Evolutionary conservation across 2,329 filamentous ascomycete species (phyloP).

Genomic region (Sarocladiaceae sp.): DNA sequence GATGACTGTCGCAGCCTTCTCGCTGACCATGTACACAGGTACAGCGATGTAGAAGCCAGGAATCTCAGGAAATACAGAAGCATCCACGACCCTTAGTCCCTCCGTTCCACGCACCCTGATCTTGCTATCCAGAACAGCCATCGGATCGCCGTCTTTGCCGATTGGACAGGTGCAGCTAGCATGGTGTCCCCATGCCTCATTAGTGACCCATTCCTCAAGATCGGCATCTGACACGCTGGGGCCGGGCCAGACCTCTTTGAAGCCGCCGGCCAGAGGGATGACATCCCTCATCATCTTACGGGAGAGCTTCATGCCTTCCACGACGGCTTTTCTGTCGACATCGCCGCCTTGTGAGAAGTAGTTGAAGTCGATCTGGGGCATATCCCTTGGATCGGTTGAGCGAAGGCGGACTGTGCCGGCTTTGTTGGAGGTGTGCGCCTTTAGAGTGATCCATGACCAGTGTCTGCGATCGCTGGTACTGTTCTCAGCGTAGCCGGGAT

Average conservation of each 20-base stretch:
- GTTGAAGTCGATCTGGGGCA: conserved; percentile 57
- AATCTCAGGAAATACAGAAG: conserved; percentile 46
- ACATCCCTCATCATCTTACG: neutral
- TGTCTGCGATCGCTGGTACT: conserved; percentile 31
- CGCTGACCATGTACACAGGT: conserved; percentile 49
- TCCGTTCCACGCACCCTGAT: conserved; percentile 52
- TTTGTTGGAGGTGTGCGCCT: conserved; percentile 56
- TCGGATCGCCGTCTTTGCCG: conserved; percentile 44
- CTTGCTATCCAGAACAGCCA: conserved; percentile 50
- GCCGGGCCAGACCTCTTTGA: conserved; percentile 25
- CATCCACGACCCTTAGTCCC: conserved; percentile 56
- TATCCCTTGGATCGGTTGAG: conserved; percentile 56
- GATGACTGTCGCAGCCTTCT: conserved; percentile 42
- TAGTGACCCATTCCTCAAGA: conserved; percentile 12
- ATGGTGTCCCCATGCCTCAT: conserved; percentile 54
- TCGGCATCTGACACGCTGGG: neutral
- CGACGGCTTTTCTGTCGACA: neutral
- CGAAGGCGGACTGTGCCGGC: conserved; percentile 57
- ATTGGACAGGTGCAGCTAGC: conserved; percentile 52
- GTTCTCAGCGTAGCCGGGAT: conserved; percentile 28
- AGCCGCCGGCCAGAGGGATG: conserved; percentile 22
- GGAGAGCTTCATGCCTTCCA: neutral
- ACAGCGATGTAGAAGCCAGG: conserved; percentile 44
- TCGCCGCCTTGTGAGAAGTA: conserved; percentile 9
- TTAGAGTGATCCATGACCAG: conserved; percentile 42